A percentile compares a stretch with the other conserved stretches of the same genome.
These are phyloP conservation scores for Debaryomyces sp. DNA, from an alignment of 1,139 yeast genomes.

Conservation along the genomic window DNA sequence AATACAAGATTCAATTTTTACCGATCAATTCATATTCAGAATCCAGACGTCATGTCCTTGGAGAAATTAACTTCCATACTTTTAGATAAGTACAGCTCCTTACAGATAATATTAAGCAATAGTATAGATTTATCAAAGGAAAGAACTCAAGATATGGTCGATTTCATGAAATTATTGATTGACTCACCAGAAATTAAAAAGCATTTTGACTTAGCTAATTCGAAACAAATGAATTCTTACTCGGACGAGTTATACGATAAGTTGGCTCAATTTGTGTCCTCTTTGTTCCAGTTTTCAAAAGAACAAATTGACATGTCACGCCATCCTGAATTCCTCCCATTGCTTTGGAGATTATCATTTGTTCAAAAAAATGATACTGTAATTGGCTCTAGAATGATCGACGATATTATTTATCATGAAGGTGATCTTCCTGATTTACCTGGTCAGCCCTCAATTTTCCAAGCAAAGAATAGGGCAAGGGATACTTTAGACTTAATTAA, in stretches of 20 bases:
- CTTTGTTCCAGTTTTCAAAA: conserved; percentile 29
- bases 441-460: conserved; percentile 14
- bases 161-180: conserved; percentile 33
- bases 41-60: conserved; percentile 33
- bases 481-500: conserved; percentile 33
- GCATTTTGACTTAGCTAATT: conserved; percentile 10
- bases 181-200: conserved; percentile 33
- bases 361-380: conserved; percentile 14
- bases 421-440: conserved; percentile 12
- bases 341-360: conserved; percentile 38
- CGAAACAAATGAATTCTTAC: neutral
- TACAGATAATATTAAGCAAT: conserved; percentile 18
- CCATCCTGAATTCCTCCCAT: conserved; percentile 33
- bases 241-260: conserved; percentile 21
- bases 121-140: conserved; percentile 18
- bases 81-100: conserved; percentile 31
- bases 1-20: conserved; percentile 38
- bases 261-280: conserved; percentile 31
- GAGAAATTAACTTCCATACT: conserved; percentile 26
- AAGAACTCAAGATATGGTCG: conserved; percentile 30
- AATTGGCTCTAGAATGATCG: conserved; percentile 30
- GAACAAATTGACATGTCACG: conserved; percentile 27
- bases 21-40: conserved; percentile 36
- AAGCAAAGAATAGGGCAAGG: conserved; percentile 33
- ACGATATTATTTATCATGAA: conserved; percentile 26